Evolutionary conservation across 2,329 filamentous ascomycete species (phyloP), one percentile per base, ranked within the genome.

Genomic region (Fusarium camptoceras): DNA sequence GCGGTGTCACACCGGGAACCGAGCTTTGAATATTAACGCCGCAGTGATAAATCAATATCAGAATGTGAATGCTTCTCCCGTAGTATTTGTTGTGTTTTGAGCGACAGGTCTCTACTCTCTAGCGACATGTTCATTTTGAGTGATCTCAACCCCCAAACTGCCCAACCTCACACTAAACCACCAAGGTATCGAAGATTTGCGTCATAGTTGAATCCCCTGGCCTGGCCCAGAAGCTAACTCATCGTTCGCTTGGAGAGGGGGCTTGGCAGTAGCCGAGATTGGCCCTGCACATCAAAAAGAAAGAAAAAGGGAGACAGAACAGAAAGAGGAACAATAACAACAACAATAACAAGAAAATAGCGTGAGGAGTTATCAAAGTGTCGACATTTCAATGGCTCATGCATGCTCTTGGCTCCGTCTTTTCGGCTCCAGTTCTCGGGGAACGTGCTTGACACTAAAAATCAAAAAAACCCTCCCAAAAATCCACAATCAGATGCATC

Each of bases 261-360:
- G 53, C 64, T 71, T 55, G 64, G 64, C 51, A 37, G 64, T 67
- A 68, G 63, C 58, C 68, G 68, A 71, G 60, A 71, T 71, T 71
- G 47, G 51, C 51, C 37, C 51, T 71, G 59, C 48, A 55, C 49
- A 69, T 68, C 64, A 55, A 34, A 62, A 27, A 37, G 30, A 41
- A 47, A 54, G 54, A 31, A 31, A 37, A 57, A 55, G 58, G 57
- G 58, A 50, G 30, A 24, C 27, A 37, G 34, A 37, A 37, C 34
- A 37, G 43, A 43, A 30, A n/a, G 34, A 39, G 37, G 24, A 30
- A 15, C 30, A 34, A 28, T 46, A 22, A 41, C 20, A 31, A 27
- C 27, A 48, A 34, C 20, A 31, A 27, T 22, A 48, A 34, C 20
- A 31, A 42, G 44, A 22, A 30, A 28, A 43, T 37, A 41, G 28